Evolutionary conservation across 1,284 basidiomycete genomes (phyloP), one percentile per base, ranked within the genome.

Genomic region (Volvariella volvacea): DNA sequence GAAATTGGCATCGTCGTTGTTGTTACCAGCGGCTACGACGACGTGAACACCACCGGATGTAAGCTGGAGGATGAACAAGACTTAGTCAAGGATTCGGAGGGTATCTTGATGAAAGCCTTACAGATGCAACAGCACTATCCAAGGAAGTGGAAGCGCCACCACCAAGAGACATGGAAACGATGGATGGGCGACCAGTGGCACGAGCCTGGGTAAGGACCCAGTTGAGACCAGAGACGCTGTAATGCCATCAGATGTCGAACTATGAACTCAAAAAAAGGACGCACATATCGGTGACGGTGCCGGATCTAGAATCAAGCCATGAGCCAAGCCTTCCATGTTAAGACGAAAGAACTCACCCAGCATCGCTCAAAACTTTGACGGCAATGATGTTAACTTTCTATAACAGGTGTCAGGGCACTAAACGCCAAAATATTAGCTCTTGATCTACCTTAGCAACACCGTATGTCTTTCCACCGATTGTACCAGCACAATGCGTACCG

Each of bases 131-230:
- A 34, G 83, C 82, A 46, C 73, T 70, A 61, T 88, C 82, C 38
- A 87, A 70, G 22, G 79, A 67, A 47, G 70, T 68, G 36, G 74
- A 76, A 58, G 78, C 76, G 50, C 76, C 71, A 54, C 83, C 83
- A 40, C 83, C 83, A 44, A 87, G 72, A 44, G 79, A 81, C 80
- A 88, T 81, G 65, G 79, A 81, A 53, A 80, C 80, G 52, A 86
- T 76, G 25, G 80, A 79, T 12, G 66, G 52, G 70, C 82, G 70
- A 71, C 80, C 62, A 45, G 67, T 67, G 44, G 73, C 53, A 50
- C 70, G 62, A 12, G 65, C 67, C 41, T 61, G 65, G 44, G 68
- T 63, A 15, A 63, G 61, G 37, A 69, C 68, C 46, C 63, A 72
- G 52, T 65, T 62, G 36, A 64, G 50, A 43, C 69, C 65, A 40